Evolutionary conservation across 23 red algal genomes (phyloP), one percentile per base, ranked within the genome.

Genomic region (Gracilariopsis chorda): DNA sequence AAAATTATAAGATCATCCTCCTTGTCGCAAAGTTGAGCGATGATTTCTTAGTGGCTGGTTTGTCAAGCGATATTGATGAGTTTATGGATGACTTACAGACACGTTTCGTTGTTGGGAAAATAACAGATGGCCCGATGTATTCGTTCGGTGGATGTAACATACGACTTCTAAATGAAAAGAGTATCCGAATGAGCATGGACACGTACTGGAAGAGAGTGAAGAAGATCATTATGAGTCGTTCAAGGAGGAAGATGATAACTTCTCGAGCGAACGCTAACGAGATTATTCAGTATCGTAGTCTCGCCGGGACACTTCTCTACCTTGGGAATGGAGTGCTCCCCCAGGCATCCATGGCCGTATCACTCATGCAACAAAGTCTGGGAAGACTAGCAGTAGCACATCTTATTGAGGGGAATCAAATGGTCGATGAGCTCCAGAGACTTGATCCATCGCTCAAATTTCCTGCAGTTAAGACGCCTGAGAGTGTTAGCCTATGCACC

Each of bases 281-380:
- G 43, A 59, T 63, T 23, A 84, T 10, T 5, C 34, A 8, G 2
- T 84, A 63, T 53, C 61, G 39, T 37, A 19, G 52, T 7, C 58
- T 84, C 28, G 30, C 55, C 6, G 79, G 32, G 4, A 35, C 29
- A 35, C 79, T 84, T 4, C 14, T 84, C 4, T 84, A 33, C 6
- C 21, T 84, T 8, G 81, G 81, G 3, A 48, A 13, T 48, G 81
- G 60, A 30, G 1, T 58, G 0, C 8, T 86, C 6, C 81, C 81
- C 23, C 81, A 86, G 47, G 81, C 81, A 2, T 86, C 81, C 0
- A 69, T 40, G 12, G 39, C 46, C 7, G 59, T 59, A 40, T 86
- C 47, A 1, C 12, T 29, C 45, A 14, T 86, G 21, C 57, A 86
- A 70, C 81, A 86, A 69, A 48, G 48, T 29, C 81, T 72, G 23